These are phyloP conservation scores for Kodamaea sagamina DNA, from an alignment of 805 yeast species.

Conservation along the genomic window DNA sequence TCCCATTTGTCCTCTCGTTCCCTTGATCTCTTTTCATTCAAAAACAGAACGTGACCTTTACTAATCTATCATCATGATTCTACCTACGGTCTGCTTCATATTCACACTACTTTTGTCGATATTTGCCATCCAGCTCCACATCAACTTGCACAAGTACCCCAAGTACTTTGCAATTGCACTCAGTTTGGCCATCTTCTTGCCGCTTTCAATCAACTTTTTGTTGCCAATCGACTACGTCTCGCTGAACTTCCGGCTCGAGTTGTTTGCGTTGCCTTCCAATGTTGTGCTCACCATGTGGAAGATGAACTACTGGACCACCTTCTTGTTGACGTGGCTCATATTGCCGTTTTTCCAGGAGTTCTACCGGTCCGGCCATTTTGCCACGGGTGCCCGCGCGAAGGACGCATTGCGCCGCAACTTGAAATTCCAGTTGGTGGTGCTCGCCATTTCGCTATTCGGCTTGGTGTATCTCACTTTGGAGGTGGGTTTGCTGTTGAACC, in stretches of 20 bases:
- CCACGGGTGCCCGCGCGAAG: slow-evolving; percentile 44
- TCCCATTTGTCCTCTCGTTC: neutral
- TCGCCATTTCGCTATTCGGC: slow-evolving; percentile 54
- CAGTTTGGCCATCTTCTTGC: slow-evolving; percentile 65
- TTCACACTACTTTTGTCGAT: slow-evolving; percentile 31
- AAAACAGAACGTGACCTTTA: slow-evolving; percentile 2
- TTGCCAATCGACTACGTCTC: slow-evolving; percentile 76
- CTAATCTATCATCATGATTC: slow-evolving; percentile 20
- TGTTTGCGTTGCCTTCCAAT: slow-evolving; percentile 49
- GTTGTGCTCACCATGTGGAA: slow-evolving; percentile 67
- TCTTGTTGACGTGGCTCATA: slow-evolving; percentile 73
- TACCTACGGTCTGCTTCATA: slow-evolving; percentile 28
- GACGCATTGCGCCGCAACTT: slow-evolving; percentile 61
- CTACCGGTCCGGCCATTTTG: slow-evolving; percentile 68
- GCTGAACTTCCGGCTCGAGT: slow-evolving; percentile 27
- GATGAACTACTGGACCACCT: slow-evolving; percentile 77
- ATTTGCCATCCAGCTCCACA: slow-evolving; percentile 37
- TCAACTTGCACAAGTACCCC: slow-evolving; percentile 37
- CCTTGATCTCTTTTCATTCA: neutral
- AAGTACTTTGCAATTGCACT: slow-evolving; percentile 48
- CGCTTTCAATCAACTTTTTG: slow-evolving; percentile 70
- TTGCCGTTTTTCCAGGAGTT: slow-evolving; percentile 74
- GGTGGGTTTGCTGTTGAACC: slow-evolving; percentile 54
- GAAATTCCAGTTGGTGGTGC: slow-evolving; percentile 59
- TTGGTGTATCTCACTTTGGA: slow-evolving; percentile 58